Conservation (phyloP, 2,329 filamentous ascomycete genomes). For the Aurifilum marmelostoma region DNA sequence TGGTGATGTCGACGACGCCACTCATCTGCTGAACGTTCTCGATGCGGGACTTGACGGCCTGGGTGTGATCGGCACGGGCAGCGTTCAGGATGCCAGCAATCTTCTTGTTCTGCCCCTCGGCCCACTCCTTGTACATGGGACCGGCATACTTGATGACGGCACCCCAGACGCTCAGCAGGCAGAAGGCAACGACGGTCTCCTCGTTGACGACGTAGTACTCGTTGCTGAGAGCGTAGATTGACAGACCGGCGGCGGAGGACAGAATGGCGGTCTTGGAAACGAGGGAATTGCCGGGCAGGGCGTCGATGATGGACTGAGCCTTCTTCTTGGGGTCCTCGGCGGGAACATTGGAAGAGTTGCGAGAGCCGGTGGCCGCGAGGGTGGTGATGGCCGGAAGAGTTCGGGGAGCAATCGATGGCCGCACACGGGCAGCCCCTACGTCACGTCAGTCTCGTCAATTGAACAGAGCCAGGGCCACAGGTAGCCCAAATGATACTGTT, state of each 20-base stretch:
- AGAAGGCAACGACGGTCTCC: slow-evolving; percentile 93
- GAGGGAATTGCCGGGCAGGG: slow-evolving; percentile 88
- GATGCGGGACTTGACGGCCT: slow-evolving; percentile 93
- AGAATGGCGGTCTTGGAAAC: slow-evolving; percentile 97
- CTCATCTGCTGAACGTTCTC: slow-evolving; percentile 92
- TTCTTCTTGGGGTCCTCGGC: slow-evolving; percentile 92
- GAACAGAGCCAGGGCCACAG: slow-evolving; percentile 35
- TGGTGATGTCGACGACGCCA: slow-evolving; percentile 94
- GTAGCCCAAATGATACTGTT: slow-evolving; percentile 35
- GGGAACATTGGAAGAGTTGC: slow-evolving; percentile 77
- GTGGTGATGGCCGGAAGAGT: slow-evolving; percentile 70
- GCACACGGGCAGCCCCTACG: slow-evolving; percentile 86
- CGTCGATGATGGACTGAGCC: slow-evolving; percentile 92
- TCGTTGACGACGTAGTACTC: slow-evolving; percentile 99
- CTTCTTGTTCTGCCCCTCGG: slow-evolving; percentile 84
- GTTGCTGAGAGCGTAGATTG: slow-evolving; percentile 95
- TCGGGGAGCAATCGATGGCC: slow-evolving; percentile 77
- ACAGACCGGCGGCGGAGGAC: slow-evolving; percentile 87
- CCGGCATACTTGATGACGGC: slow-evolving; percentile 92
- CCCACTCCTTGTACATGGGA: slow-evolving; percentile 91
- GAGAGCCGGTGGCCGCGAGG: slow-evolving; percentile 67
- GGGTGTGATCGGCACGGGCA: slow-evolving; percentile 91
- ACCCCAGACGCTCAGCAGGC: slow-evolving; percentile 89
- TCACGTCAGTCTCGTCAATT: slow-evolving; percentile 32
- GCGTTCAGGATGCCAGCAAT: slow-evolving; percentile 94